phyloP scores from a whole-genome alignment of 306 rosid species.

The Herpetospermum pedunculosum region DNA sequence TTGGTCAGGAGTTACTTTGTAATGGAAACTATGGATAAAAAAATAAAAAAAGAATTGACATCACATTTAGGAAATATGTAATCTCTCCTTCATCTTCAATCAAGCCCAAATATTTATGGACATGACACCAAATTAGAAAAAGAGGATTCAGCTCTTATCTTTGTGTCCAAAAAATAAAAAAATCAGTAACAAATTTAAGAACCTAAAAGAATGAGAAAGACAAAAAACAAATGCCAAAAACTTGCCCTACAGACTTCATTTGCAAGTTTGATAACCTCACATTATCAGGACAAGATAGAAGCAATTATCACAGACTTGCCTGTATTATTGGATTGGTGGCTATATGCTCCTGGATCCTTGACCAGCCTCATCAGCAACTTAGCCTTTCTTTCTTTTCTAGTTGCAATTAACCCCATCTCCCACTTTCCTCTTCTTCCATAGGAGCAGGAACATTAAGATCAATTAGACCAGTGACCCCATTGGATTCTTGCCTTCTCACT shows the following conservation, averaged over 20 bases:
- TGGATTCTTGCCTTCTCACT: constrained; percentile 32
- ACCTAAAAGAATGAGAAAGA: constrained; percentile 4
- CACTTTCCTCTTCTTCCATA: constrained; percentile 40
- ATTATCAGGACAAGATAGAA: constrained; percentile 3
- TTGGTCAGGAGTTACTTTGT: background rate
- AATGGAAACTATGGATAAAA: background rate
- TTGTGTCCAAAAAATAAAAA: background rate
- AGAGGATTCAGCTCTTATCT: background rate
- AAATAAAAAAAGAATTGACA: background rate
- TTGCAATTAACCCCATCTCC: constrained; percentile 19
- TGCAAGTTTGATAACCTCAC: background rate
- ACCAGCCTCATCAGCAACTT: constrained; percentile 19
- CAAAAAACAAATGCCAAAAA: constrained; percentile 3
- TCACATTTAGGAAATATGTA: background rate
- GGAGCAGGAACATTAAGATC: constrained; percentile 95
- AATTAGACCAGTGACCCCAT: constrained; percentile 35
- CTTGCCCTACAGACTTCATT: constrained; percentile 3
- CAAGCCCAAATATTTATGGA: constrained; percentile 2
- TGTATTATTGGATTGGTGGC: constrained; percentile 3
- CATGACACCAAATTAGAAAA: background rate
- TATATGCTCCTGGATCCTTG: constrained; percentile 13
- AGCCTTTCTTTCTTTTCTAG: background rate
- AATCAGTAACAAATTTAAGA: background rate
- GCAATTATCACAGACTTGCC: constrained; percentile 7
- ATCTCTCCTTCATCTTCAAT: background rate